A percentile compares a stretch with the other conserved stretches of the same genome.
phyloP scores from a whole-genome alignment of 1,284 basidiomycete genomes.

The Pseudozyma sp. region DNA sequence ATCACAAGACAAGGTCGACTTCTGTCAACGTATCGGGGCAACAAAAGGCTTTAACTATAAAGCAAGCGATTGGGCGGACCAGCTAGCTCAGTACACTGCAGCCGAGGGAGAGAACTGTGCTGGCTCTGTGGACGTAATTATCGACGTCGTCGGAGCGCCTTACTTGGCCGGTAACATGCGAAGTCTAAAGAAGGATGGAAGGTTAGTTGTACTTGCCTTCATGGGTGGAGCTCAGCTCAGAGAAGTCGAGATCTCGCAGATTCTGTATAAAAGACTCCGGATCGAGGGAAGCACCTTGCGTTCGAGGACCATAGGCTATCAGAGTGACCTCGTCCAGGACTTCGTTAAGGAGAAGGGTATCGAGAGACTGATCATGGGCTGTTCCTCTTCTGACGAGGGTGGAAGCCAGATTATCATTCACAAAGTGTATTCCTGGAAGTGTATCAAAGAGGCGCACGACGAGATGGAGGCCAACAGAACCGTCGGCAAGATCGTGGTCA shows the following conservation, averaged over 20 bases:
- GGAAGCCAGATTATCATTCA: constrained; percentile 52
- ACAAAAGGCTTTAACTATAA: constrained; percentile 86
- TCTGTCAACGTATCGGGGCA: constrained; percentile 76
- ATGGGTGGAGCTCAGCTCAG: constrained; percentile 79
- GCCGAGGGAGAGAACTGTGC: constrained; percentile 27
- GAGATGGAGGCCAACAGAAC: constrained; percentile 89
- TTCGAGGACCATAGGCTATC: constrained; percentile 82
- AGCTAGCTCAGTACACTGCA: constrained; percentile 69
- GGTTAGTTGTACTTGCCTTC: constrained; percentile 78
- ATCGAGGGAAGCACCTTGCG: constrained; percentile 91
- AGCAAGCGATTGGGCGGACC: constrained; percentile 80
- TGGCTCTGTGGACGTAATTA: constrained; percentile 78
- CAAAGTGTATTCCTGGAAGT: constrained; percentile 81
- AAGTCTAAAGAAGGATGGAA: constrained; percentile 80
- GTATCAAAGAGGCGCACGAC: constrained; percentile 84
- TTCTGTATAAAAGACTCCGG: constrained; percentile 86
- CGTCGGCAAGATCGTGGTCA: constrained; percentile 71
- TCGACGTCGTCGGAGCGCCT: constrained; percentile 87
- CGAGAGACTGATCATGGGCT: constrained; percentile 35
- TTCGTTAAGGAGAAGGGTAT: constrained; percentile 70
- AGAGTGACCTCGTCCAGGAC: constrained; percentile 79
- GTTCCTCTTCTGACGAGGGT: neutral
- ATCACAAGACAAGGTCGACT: constrained; percentile 83
- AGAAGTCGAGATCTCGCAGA: constrained; percentile 76
- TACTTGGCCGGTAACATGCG: constrained; percentile 87